A percentile compares a stretch with the other conserved stretches of the same genome.
phyloP scores from a whole-genome alignment of 441 rosid species.

The Euphorbia celastroides region DNA sequence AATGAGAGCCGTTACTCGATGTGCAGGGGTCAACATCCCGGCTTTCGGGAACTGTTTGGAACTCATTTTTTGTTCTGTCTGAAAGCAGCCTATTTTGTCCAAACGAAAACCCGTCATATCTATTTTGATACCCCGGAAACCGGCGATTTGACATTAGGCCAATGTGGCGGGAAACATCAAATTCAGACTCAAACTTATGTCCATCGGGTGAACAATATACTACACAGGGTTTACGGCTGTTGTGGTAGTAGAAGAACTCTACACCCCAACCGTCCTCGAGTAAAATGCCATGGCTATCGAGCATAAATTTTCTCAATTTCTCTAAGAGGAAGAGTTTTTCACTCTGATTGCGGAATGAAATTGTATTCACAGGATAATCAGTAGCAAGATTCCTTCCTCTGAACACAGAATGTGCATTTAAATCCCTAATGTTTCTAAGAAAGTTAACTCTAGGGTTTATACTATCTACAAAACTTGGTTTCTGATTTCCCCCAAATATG shows the following conservation, averaged over 20 bases:
- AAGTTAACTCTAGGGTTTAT: constrained; percentile 22
- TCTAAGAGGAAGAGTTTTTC: constrained; percentile 31
- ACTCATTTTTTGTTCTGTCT: constrained; percentile 29
- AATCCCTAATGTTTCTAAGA: constrained; percentile 28
- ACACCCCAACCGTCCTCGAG: constrained; percentile 37
- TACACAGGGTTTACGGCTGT: constrained; percentile 28
- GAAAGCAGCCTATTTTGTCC: constrained; percentile 25
- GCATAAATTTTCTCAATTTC: constrained; percentile 29
- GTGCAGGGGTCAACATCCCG: constrained; percentile 21
- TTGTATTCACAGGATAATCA: constrained; percentile 21
- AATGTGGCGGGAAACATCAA: constrained; percentile 39
- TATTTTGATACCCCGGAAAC: constrained; percentile 20
- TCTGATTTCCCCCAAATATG: constrained; percentile 24
- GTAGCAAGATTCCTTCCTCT: constrained; percentile 22
- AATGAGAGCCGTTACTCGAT: too few relatives aligned
- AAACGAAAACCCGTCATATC: constrained; percentile 25
- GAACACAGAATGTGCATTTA: constrained; percentile 17
- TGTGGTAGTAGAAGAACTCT: constrained; percentile 29
- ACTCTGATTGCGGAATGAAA: constrained; percentile 27
- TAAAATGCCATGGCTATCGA: constrained; percentile 26
- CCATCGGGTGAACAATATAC: constrained; percentile 36
- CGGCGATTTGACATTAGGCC: constrained; percentile 34
- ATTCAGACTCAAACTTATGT: constrained; percentile 38
- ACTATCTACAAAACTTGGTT: constrained; percentile 25
- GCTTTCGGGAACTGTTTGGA: constrained; percentile 26